These are phyloP conservation scores for Mallotus nudiflorus DNA, from an alignment of 345 rosid genomes.

Conservation along the genomic window DNA sequence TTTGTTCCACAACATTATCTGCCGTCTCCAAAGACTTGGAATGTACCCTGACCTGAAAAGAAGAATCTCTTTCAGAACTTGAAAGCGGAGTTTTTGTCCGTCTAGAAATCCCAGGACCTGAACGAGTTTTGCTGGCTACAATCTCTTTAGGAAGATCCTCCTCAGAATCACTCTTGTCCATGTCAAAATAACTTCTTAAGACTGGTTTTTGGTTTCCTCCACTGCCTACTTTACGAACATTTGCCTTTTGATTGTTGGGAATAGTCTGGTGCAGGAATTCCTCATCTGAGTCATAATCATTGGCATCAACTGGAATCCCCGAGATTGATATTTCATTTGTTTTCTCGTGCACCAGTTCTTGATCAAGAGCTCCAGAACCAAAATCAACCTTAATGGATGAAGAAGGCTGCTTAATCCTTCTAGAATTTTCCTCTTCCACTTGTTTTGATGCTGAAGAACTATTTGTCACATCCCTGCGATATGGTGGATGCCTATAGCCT, in stretches of 20 bases:
- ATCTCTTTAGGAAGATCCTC: conserved; percentile 39
- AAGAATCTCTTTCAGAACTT: conserved; percentile 27
- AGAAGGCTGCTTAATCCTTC: conserved; percentile 27
- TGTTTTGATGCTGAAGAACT: conserved; percentile 30
- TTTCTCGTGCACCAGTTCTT: conserved; percentile 36
- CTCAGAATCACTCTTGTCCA: conserved; percentile 40
- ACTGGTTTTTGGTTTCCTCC: conserved; percentile 38
- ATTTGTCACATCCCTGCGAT: conserved; percentile 32
- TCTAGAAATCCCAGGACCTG: conserved; percentile 45
- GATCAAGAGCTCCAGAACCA: conserved; percentile 27
- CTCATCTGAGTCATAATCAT: conserved; percentile 40
- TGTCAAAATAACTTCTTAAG: conserved; percentile 37
- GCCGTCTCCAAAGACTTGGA: conserved; percentile 15
- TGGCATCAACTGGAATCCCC: conserved; percentile 28
- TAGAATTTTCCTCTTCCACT: conserved; percentile 32
- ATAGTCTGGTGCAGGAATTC: conserved; percentile 28
- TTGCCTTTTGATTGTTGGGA: conserved; percentile 24
- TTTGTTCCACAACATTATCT: conserved; percentile 22
- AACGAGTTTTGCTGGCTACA: conserved; percentile 25
- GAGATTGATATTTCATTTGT: conserved; percentile 29
- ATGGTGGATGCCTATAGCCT: conserved; percentile 48
- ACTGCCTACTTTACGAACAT: conserved; percentile 1
- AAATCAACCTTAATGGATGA: conserved; percentile 25
- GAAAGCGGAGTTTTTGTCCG: conserved; percentile 51
- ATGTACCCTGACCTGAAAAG: conserved; percentile 23